Base-by-base conservation (phyloP, 495 filamentous ascomycete species). In the Penicillium samsonianum region DNA sequence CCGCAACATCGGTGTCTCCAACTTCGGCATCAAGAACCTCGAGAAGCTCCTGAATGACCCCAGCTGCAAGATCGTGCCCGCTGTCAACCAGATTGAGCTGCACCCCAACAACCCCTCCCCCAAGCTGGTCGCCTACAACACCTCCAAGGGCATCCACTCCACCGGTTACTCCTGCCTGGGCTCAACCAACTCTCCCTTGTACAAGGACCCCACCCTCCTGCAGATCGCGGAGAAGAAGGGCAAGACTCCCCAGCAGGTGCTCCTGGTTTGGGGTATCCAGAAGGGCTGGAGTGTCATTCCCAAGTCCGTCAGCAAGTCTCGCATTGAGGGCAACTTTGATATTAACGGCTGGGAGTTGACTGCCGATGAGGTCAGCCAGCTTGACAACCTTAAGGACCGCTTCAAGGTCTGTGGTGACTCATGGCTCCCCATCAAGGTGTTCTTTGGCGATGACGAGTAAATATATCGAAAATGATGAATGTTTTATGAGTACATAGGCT, bases 51-150 rank as follows among this genome's bases (percentile, higher is more conserved):
- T 84, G 35, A 80, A 73, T 63, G 75, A 80, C 55, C 80, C 83
- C 53, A 79, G 69, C 62, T 73, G 60, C 59, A 71, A 84, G 82
- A 87, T 85, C 62, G 79, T 88, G 47, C 92, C 92, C 14, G 87
- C 89, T 10, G 90, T 92, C 60, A 95, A 96, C 82, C 91, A 96
- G 78, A 87, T 96, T 68, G 92, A 96, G 73, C 76, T 92, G n/a
- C 90, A 95, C 75, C 90, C 90, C 37, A 84, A 87, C 73, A 86
- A 87, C 75, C 89, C 86, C 8, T 88, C 84, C 1, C 89, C 89
- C 22, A 91, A 92, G 77, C 81, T 94, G 33, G 78, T 92, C 28
- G 85, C 85, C 38, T 92, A 88, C 73, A 83, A 82, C 78, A 79
- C 74, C 19, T 75, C 76, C 42, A 88, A 88, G 74, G 84, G 83